Percentiles rank a stretch among this genome's conserved stretches.
Conservation (phyloP, 176 grass and related monocot genomes). For the Thinopyrum elongatum region DNA sequence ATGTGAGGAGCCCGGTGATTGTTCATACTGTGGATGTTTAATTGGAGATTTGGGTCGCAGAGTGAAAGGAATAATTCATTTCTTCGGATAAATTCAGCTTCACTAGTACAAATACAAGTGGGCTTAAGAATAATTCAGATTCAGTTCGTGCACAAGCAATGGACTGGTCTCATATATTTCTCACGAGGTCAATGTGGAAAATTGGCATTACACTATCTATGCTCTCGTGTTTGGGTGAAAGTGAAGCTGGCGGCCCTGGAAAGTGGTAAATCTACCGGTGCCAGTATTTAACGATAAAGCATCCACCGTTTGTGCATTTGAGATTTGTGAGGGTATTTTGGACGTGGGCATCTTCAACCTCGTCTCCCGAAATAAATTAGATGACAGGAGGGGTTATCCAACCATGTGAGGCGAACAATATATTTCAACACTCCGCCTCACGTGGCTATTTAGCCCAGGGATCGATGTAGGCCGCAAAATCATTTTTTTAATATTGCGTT, state of each 20-base stretch:
- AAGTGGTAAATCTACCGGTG: too few species aligned
- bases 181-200: background rate
- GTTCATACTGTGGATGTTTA: conserved; percentile 19
- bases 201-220: background rate
- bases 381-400: too few species aligned
- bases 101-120: background rate
- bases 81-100: background rate
- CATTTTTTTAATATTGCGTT: too few species aligned
- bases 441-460: too few species aligned
- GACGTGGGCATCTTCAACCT: too few species aligned
- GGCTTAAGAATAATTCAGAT: background rate
- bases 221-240: background rate
- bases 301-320: too few species aligned
- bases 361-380: too few species aligned
- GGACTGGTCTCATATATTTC: background rate
- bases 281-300: too few species aligned
- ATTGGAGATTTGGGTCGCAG: background rate
- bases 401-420: too few species aligned
- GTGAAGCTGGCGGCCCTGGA: background rate
- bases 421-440: too few species aligned
- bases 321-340: too few species aligned
- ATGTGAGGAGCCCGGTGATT: conserved; percentile 24
- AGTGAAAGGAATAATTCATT: background rate
- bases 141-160: background rate
- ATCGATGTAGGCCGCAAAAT: too few species aligned